Conservation (phyloP, 2,329 filamentous ascomycete species). For the Neofusicoccum kwambonambiense region DNA sequence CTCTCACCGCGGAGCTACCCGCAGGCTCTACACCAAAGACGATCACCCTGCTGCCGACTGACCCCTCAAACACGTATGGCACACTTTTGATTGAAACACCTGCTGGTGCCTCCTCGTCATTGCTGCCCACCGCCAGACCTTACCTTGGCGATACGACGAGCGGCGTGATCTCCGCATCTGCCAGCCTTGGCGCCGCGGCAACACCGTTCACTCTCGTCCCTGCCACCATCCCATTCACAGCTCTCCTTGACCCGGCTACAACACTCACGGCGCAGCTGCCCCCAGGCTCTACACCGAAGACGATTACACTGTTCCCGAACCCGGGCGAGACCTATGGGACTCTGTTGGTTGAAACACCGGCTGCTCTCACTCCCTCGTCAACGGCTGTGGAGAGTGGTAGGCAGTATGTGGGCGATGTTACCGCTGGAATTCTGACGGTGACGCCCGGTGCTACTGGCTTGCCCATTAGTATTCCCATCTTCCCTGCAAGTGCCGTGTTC, state of each 20-base stretch:
- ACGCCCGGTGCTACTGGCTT: background rate
- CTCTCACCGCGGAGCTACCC: background rate
- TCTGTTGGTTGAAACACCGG: background rate
- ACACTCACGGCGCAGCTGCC: background rate
- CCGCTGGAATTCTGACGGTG: background rate
- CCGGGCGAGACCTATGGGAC: background rate
- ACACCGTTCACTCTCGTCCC: background rate
- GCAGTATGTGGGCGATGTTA: background rate
- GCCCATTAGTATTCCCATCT: background rate
- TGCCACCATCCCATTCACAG: background rate
- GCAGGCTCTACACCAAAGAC: background rate
- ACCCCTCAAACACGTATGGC: background rate
- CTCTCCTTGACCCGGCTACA: background rate
- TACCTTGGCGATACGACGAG: background rate
- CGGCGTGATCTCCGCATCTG: background rate
- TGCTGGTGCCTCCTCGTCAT: background rate
- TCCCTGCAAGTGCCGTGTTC: background rate
- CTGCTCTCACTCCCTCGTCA: background rate
- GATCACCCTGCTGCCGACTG: background rate
- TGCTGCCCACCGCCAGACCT: background rate
- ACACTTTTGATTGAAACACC: background rate
- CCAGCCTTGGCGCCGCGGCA: background rate
- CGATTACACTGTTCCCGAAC: background rate
- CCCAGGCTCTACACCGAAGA: background rate
- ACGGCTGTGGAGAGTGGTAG: background rate